Percentiles rank a stretch among this genome's conserved stretches.
Evolutionary conservation across 202 grass and related monocot species (phyloP).

Genomic region (Hordeum pubiflorum): DNA sequence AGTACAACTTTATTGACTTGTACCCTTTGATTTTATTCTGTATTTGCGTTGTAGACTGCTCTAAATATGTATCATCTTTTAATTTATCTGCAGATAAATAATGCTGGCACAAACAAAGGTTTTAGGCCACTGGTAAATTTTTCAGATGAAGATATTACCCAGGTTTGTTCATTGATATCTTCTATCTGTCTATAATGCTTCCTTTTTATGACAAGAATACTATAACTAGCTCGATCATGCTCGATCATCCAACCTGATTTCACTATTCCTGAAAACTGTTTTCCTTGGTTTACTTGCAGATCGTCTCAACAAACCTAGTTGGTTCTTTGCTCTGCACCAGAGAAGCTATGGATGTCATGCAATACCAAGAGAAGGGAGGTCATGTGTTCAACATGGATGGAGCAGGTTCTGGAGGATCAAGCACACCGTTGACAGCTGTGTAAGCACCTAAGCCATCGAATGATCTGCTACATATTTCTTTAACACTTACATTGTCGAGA

Average conservation of each 20-base stretch:
- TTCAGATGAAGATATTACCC: slow-evolving; percentile 88
- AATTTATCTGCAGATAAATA: slow-evolving; percentile 80
- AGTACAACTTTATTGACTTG: background rate
- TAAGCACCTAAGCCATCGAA: slow-evolving; percentile 35
- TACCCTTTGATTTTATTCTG: background rate
- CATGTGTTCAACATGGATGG: slow-evolving; percentile 99
- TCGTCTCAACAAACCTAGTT: slow-evolving; percentile 92
- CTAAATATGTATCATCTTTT: slow-evolving; percentile 21
- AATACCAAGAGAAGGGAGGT: slow-evolving; percentile 70
- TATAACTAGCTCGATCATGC: background rate
- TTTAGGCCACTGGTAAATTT: slow-evolving; percentile 86
- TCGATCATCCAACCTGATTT: slow-evolving; percentile 4
- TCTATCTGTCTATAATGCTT: background rate
- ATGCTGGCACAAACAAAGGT: slow-evolving; percentile 98
- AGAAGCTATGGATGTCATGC: slow-evolving; percentile 89
- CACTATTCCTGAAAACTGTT: background rate
- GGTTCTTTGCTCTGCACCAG: slow-evolving; percentile 91
- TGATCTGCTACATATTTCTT: background rate
- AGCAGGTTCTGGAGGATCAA: slow-evolving; percentile 93
- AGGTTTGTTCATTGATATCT: slow-evolving; percentile 47
- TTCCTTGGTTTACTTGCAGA: slow-evolving; percentile 39
- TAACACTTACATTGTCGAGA: slow-evolving; percentile 3
- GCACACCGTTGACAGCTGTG: slow-evolving; percentile 97
- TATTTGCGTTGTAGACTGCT: background rate
- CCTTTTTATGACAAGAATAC: background rate